Evolutionary conservation across 495 filamentous ascomycete species (phyloP).

Genomic region (Trichoderma parareesei): DNA sequence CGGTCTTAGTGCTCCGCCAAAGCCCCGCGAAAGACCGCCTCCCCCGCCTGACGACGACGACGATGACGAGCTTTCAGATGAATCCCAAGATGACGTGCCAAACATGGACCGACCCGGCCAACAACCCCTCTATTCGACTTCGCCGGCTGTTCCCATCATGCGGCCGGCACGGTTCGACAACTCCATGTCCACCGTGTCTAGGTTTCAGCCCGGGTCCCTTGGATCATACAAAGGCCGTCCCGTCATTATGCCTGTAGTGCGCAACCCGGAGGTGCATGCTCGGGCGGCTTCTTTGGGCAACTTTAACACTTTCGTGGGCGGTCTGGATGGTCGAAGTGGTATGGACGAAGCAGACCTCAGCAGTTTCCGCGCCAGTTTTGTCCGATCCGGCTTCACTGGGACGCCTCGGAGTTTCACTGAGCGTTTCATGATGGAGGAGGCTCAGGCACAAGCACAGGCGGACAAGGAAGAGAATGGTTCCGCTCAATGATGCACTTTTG

Average conservation of each 20-base stretch:
- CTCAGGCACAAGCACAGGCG: conserved; percentile 17
- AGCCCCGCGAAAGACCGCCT: conserved; percentile 5
- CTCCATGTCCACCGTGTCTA: conserved; percentile 15
- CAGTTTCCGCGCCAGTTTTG: conserved; percentile 32
- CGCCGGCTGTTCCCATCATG: conserved; percentile 18
- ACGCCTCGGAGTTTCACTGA: conserved; percentile 36
- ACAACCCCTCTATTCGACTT: conserved; percentile 19
- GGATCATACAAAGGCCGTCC: conserved; percentile 39
- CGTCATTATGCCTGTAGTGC: conserved; percentile 28
- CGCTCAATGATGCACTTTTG: neutral
- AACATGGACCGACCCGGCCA: conserved; percentile 17
- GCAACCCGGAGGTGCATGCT: conserved; percentile 32
- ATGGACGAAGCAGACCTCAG: conserved; percentile 30
- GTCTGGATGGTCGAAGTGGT: conserved; percentile 33
- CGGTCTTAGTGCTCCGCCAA: neutral
- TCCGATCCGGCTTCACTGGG: conserved; percentile 18
- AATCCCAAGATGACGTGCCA: conserved; percentile 20
- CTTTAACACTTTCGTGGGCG: conserved; percentile 37
- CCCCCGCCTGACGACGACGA: conserved; percentile 12
- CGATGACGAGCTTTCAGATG: conserved; percentile 15
- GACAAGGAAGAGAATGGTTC: neutral
- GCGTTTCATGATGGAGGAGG: conserved; percentile 36
- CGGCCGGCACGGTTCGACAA: conserved; percentile 18
- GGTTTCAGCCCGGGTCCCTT: conserved; percentile 17
- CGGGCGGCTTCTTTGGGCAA: conserved; percentile 38